Evolutionary conservation across 305 asterid genomes (phyloP), one percentile per base, ranked within the genome.

Genomic region (Solanum hybrid): DNA sequence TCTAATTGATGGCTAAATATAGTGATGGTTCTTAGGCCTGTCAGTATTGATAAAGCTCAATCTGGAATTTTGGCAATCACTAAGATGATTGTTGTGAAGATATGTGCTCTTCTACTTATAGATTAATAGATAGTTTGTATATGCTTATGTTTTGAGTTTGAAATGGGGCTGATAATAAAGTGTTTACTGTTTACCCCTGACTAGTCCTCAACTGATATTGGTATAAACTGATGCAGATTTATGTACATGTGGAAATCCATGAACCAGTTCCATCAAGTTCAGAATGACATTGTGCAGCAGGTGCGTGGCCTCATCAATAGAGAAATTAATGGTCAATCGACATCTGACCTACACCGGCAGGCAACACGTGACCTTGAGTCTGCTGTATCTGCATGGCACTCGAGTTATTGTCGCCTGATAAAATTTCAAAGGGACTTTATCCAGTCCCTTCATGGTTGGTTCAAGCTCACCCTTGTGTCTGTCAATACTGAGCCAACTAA

Each of bases 241-340:
- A 98, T 96, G 99, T 97, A 98, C 95, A 98, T 95, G 99, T 98
- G 99, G 99, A 94, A 92, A 95, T 95, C 99, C 57, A 97, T 97
- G 99, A 96, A 96, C 67, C 98, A 92, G 92, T 95, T 91, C 84
- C 99, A 98, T 83, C 97, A 95, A 90, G 93, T 94, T 89, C 99
- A 98, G 91, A 95, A 95, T 82, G 97, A 95, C 91, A 91, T 98
- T 16, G 99, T 97, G 76, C 98, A 96, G 94, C 99, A 98, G 93
- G 99, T 98, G 16, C 96, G 96, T 1, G 98, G 99, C 82, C 99
- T 98, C n/a, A 93, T 98, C 16, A 92, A 93, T 91, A 93, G 88
- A 33, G 88, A 95, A 37, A 90, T 91, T 88, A 95, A 94, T 87
- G 97, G 95, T 5, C 95, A 93, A 85, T 93, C 98, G 18, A 97